phyloP scores from a whole-genome alignment of 257 asterid species.

The Salvia rosmarinus region DNA sequence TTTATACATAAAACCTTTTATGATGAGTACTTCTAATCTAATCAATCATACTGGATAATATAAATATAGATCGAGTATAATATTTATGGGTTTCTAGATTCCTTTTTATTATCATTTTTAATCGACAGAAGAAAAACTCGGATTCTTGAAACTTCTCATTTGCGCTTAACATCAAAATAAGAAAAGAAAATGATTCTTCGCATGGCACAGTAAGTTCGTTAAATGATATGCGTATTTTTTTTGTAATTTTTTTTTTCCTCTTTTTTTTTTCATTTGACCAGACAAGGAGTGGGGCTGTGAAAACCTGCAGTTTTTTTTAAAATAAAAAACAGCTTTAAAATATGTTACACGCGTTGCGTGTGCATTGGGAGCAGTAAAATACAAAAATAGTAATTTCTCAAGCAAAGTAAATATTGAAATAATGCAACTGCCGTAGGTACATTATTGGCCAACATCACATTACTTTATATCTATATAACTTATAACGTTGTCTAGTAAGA shows the following conservation, averaged over 20 bases:
- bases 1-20: too few species aligned
- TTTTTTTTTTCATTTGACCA: slow-evolving; percentile 13
- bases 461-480: neutral
- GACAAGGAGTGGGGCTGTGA: slow-evolving; percentile 3
- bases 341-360: neutral
- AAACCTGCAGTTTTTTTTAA: neutral
- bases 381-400: neutral
- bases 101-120: neutral
- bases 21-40: too few species aligned
- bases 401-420: slow-evolving; percentile 6
- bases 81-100: neutral
- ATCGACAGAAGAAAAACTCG: neutral
- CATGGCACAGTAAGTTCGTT: neutral
- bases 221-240: neutral
- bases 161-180: neutral
- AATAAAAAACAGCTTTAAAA: neutral
- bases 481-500: too few species aligned
- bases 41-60: too few species aligned
- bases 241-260: neutral
- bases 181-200: neutral
- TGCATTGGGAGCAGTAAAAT: slow-evolving; percentile 9
- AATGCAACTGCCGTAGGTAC: neutral
- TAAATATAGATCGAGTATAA: too few species aligned
- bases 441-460: neutral
- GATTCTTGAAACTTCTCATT: neutral